Base-by-base conservation (phyloP, 345 rosid species). In the Camelina sativa region DNA sequence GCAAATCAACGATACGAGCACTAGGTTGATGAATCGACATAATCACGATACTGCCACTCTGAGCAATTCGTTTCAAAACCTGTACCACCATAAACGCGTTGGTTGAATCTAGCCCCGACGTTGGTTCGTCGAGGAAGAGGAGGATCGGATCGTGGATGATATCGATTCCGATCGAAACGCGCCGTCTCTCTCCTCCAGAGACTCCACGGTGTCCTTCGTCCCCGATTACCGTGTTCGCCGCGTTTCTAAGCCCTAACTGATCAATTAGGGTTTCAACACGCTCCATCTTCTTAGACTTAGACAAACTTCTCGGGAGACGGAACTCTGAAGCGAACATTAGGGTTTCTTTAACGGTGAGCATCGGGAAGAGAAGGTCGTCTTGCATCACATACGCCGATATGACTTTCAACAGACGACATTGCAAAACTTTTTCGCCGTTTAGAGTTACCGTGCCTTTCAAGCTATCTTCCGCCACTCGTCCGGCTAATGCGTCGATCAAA, bases 201-300 rank as follows among this genome's bases (percentile, higher is more conserved):
- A 94, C 98, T 0, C 98, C 98, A 1, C 98, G 86, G 78, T 90
- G 98, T 7, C 97, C 98, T 81, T 94, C 98, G 41, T 94, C 96
- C 8, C 98, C 98, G 41, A 94, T 91, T 5, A 94, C 77, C 0
- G 97, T 94, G 30, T 86, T 80, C 17, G 91, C 97, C 0, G 98
- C 97, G 69, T 88, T 90, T 60, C 95, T 73, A 5, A 94, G 86
- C 13, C 97, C 98, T 12, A 94, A 43, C 38, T 94, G 97, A 55
- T 94, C 98, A 4, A 94, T 90, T 11, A 94, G 78, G 9, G 95
- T 86, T 63, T 91, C 87, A 47, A 94, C 95, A n/a, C 97, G 82
- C 63, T 77, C 67, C 65, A 75, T 82, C 81, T 94, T 94, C 84
- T 91, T 90, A 5, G 96, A 84, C 56, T 82, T 91, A 3, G 96